Base-by-base conservation (phyloP, 768 basidiomycete genomes). In the Mycena vulgaris region DNA sequence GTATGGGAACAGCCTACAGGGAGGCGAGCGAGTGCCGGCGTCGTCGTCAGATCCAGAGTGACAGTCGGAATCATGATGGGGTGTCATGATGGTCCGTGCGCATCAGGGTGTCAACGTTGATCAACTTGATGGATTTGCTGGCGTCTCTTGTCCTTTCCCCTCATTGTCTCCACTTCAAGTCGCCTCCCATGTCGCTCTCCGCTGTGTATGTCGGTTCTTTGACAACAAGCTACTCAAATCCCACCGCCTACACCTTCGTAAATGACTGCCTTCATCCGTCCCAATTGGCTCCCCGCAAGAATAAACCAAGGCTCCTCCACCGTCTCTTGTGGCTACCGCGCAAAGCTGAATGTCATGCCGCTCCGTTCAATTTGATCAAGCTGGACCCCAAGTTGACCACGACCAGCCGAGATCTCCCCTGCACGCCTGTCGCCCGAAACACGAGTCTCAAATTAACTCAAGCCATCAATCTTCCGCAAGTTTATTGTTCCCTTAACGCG, bases 81-180 rank as follows among this genome's bases (percentile, higher is more conserved):
- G 49, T 51, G 49, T 51, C 25, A 51, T 51, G 17, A 17, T 51
- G 49, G 49, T 51, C 49, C 27, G 49, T 51, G 49, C 49, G 17
- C 49, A 51, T 48, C 47, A 48, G 47, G n/a, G 23, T 10, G 47
- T 48, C 47, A 48, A 48, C 25, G 23, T 25, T 48, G 47, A 48
- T 48, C 35, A 37, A 37, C 35, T 37, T 37, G 35, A 37, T 37
- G 35, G 35, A 37, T 48, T 48, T 23, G 19, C n/a, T n/a, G 47
- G 21, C 23, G 23, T 48, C n/a, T 48, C 47, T 48, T 48, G 47
- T 48, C 47, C 47, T 48, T 48, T 48, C 47, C 47, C 47, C 35
- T 37, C 47, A 48, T 48, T 23, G 47, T n/a, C 47, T n/a, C 47
- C 47, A n/a, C 47, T 25, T 19, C 47, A 48, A 23, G n/a, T n/a